Base-by-base conservation (phyloP, 129 eudicot species). In the Apium graveolens region DNA sequence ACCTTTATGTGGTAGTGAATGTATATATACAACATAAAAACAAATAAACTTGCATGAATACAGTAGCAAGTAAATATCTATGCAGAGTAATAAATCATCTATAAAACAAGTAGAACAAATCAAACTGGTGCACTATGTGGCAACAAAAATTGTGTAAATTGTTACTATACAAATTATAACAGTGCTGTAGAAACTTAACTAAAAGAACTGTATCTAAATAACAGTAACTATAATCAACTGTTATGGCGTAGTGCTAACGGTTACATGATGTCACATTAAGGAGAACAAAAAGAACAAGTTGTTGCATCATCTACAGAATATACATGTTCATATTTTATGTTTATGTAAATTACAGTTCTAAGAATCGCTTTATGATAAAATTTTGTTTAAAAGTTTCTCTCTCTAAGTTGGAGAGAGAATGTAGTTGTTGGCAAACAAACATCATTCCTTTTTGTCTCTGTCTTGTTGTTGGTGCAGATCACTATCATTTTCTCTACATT, bases 171-270 rank as follows among this genome's bases (percentile, higher is more conserved):
- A 51, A 51, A 51, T 17, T 17, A 16, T 45, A 16, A 46, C 7
- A 53, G 63, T n/a, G n/a, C 63, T 21, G 63, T 21, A 21, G 3
- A 38, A 38, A 0, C 10, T 2, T 42, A 42, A 12, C 60, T 49
- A 49, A 20, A 24, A 57, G 65, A 29, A 57, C 65, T 24, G 31
- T 57, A 8, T n/a, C 7, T 8, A 37, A 70, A 39, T 21, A 39
- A 20, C 39, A 26, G 0, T 12, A 21, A 21, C 16, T 60, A 71
- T 3, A 20, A 39, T 20, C 46, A 38, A 13, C 7, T 42, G 0
- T 39, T 29, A 21, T 77, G 74, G 80, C 73, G 80, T 77, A n/a
- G 74, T 78, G 80, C 80, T 78, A 41, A 78, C 74, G 74, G 53
- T 8, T 2, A 35, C 63, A 42, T 66, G 80, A 78, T 43, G 80